These are phyloP conservation scores for Camelina sativa DNA, from an alignment of 345 rosid genomes.

Conservation along the genomic window DNA sequence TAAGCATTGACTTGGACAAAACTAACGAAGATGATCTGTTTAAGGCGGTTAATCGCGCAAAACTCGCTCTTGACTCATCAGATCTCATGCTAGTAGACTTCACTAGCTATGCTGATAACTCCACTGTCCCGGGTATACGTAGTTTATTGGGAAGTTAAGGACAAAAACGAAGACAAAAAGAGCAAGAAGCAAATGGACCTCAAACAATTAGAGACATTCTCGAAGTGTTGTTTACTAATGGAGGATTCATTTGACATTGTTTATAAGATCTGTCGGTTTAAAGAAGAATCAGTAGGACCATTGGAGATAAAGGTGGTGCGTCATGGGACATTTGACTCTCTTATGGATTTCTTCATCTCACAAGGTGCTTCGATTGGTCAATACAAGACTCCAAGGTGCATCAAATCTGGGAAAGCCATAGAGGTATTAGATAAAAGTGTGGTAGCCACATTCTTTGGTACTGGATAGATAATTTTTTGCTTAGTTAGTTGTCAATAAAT, in stretches of 20 bases:
- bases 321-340: constrained; percentile 67
- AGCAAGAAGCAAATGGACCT: neutral
- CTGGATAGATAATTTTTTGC: constrained; percentile 5
- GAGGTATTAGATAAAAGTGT: constrained; percentile 60
- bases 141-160: constrained; percentile 64
- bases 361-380: constrained; percentile 79
- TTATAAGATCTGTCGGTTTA: constrained; percentile 66
- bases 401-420: constrained; percentile 55
- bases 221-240: constrained; percentile 60
- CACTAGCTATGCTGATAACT: constrained; percentile 66
- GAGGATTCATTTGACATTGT: constrained; percentile 69
- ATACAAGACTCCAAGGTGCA: constrained; percentile 84
- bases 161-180: constrained; percentile 6
- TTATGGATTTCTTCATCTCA: constrained; percentile 75
- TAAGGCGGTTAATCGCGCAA: constrained; percentile 65
- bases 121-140: constrained; percentile 75
- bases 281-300: constrained; percentile 64
- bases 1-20: constrained; percentile 79
- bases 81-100: constrained; percentile 66
- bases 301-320: constrained; percentile 75
- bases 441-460: constrained; percentile 56
- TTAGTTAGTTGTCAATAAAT: neutral
- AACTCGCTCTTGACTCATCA: constrained; percentile 53
- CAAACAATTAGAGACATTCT: constrained; percentile 24
- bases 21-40: constrained; percentile 80